A percentile compares a stretch with the other conserved stretches of the same genome.
Evolutionary conservation across 1,284 basidiomycete genomes (phyloP).

Genomic region (Trametes versicolor): DNA sequence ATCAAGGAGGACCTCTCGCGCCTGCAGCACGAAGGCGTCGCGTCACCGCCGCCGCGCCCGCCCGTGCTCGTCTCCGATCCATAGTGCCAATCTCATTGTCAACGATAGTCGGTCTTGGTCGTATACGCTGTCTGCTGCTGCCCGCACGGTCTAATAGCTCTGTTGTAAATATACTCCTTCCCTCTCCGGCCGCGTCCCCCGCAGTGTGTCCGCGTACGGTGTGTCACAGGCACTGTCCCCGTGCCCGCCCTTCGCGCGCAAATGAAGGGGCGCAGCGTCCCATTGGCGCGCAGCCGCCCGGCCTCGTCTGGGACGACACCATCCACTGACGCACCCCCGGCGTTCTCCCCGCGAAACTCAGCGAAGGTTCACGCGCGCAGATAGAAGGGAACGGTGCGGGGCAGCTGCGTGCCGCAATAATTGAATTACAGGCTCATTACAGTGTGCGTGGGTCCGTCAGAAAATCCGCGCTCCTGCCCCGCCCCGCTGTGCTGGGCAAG

Average conservation of each 20-base stretch:
- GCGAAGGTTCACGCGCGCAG: conserved; percentile 33
- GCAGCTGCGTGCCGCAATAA: neutral
- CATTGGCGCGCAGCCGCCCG: neutral
- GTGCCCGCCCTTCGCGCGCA: conserved; percentile 3
- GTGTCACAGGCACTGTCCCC: conserved; percentile 12
- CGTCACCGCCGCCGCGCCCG: conserved; percentile 30
- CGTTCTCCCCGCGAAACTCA: conserved; percentile 26
- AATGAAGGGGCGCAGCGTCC: conserved; percentile 4
- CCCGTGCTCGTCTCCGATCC: neutral
- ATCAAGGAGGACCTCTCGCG: conserved; percentile 63
- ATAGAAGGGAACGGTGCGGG: conserved; percentile 11
- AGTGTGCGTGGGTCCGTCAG: conserved; percentile 16
- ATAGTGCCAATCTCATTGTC: neutral
- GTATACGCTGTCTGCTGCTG: conserved; percentile 28
- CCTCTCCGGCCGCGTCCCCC: conserved; percentile 3
- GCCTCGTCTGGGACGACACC: neutral
- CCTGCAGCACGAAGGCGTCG: conserved; percentile 40
- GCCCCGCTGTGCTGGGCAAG: too few relatives aligned
- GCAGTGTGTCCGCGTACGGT: conserved; percentile 9
- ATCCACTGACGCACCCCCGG: neutral
- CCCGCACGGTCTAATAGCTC: conserved; percentile 26
- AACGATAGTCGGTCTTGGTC: conserved; percentile 19
- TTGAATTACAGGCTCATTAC: neutral
- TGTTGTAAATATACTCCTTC: conserved; percentile 33
- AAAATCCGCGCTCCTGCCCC: conserved; percentile 23